Evolutionary conservation across 2,329 filamentous ascomycete species (phyloP).

Genomic region (Grosmannia serpens): DNA sequence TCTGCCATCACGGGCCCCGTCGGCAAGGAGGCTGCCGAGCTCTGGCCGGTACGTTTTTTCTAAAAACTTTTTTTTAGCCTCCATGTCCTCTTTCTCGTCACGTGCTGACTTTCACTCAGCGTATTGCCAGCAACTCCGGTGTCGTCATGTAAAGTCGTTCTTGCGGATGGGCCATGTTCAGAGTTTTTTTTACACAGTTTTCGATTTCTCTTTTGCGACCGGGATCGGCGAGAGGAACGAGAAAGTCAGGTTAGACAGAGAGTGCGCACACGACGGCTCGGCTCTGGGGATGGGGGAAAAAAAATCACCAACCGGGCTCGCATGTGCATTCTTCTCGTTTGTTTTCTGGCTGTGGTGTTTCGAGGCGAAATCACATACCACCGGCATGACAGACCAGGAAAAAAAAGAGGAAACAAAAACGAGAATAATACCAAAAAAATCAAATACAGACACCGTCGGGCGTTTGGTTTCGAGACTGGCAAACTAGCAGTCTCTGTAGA

Average conservation of each 20-base stretch:
- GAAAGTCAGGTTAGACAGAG: background rate
- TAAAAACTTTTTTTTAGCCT: background rate
- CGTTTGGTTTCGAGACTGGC: too few relatives aligned
- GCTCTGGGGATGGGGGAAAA: background rate
- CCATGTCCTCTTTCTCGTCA: background rate
- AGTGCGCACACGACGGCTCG: background rate
- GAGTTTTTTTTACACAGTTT: background rate
- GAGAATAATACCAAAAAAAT: conserved; percentile 6
- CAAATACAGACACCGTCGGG: background rate
- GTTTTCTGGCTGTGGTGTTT: background rate
- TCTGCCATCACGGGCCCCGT: conserved; percentile 98
- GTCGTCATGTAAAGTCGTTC: conserved; percentile 84
- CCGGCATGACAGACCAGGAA: background rate
- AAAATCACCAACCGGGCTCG: background rate
- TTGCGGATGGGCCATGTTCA: background rate
- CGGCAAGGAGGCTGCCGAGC: conserved; percentile 98
- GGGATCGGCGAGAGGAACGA: background rate
- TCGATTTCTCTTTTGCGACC: background rate
- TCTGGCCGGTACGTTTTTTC: conserved; percentile 69
- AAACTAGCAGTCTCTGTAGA: too few relatives aligned
- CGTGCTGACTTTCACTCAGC: conserved; percentile 39
- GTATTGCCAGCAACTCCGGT: conserved; percentile 99
- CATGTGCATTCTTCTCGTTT: background rate
- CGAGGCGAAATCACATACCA: background rate
- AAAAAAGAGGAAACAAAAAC: conserved; percentile 5